A percentile compares a stretch with the other conserved stretches of the same genome.
Conservation (phyloP, 2,329 filamentous ascomycete species). For the Aspergillus bombycis region DNA sequence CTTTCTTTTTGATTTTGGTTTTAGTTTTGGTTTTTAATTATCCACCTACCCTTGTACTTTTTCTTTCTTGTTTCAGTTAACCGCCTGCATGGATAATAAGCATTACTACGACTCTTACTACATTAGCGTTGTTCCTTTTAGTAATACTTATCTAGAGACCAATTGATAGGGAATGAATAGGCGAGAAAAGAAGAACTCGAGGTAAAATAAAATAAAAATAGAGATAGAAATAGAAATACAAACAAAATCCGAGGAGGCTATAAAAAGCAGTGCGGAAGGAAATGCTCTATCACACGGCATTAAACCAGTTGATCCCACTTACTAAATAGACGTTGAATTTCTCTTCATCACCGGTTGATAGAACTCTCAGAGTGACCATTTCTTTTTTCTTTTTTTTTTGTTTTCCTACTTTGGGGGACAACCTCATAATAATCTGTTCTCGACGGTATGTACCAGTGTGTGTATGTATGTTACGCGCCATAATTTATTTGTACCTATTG, state of each 20-base stretch:
- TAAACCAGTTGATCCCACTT: too few relatives aligned
- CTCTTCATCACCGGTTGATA: too few relatives aligned
- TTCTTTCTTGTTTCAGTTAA: constrained; percentile 1
- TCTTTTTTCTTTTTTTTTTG: too few relatives aligned
- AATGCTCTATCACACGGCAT: too few relatives aligned
- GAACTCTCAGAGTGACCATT: too few relatives aligned
- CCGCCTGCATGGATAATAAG: not conserved
- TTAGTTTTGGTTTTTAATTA: not conserved
- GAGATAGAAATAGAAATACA: too few relatives aligned
- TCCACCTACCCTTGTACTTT: not conserved
- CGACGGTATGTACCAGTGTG: not conserved
- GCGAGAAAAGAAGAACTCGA: not conserved
- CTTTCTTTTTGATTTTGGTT: not conserved
- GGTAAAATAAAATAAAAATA: not conserved
- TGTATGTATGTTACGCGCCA: not conserved
- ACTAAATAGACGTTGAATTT: too few relatives aligned
- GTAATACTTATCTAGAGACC: not conserved
- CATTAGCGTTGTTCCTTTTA: not conserved
- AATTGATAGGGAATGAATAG: not conserved
- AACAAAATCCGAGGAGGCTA: too few relatives aligned
- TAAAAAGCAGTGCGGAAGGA: too few relatives aligned
- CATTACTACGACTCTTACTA: not conserved
- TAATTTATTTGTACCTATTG: not conserved
- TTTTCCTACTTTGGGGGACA: too few relatives aligned
- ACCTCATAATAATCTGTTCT: not conserved